These are phyloP conservation scores for Abrus pulchellus DNA, from an alignment of 306 rosid species.

Conservation along the genomic window DNA sequence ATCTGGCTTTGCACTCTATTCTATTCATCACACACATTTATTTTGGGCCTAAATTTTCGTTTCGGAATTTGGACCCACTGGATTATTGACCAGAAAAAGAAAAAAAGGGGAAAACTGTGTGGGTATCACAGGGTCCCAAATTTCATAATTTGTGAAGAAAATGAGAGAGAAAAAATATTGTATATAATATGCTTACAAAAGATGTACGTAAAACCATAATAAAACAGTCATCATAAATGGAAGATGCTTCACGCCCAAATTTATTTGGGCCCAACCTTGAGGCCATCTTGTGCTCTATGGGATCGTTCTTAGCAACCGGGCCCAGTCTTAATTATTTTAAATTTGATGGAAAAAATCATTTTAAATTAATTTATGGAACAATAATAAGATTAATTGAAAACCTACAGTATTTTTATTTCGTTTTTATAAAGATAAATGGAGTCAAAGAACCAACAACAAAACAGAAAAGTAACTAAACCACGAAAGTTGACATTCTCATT, in stretches of 20 bases:
- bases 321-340: neutral
- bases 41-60: constrained; percentile 21
- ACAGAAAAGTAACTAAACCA: no score
- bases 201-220: neutral
- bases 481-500: no score
- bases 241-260: neutral
- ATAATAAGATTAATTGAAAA: neutral
- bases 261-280: neutral
- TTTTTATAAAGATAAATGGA: no score
- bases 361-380: neutral
- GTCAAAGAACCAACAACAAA: no score
- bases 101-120: neutral
- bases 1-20: neutral
- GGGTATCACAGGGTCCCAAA: neutral
- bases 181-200: neutral
- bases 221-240: neutral
- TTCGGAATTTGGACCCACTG: neutral
- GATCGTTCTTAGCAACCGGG: neutral
- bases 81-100: neutral
- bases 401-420: no score
- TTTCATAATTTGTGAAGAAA: no score
- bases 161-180: no score
- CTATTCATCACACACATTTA: neutral
- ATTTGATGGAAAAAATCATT: neutral
- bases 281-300: neutral